phyloP scores from a whole-genome alignment of 495 filamentous ascomycete species.

The Trichoderma orchidacearum region DNA sequence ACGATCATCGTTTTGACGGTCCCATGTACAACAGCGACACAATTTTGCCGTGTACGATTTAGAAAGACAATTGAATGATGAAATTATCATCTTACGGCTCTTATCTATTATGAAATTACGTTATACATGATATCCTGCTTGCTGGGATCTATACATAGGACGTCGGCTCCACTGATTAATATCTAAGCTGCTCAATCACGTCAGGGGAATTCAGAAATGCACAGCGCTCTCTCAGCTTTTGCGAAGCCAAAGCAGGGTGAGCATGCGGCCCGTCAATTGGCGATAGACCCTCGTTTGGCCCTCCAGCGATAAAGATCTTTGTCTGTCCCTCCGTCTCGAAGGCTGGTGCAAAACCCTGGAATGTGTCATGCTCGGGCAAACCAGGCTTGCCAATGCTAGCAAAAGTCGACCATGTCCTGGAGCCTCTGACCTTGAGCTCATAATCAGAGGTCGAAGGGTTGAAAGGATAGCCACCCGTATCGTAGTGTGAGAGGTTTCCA shows the following conservation, averaged over 20 bases:
- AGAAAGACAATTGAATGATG: too few relatives aligned
- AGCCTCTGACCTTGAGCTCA: constrained; percentile 9
- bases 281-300: constrained; percentile 14
- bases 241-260: constrained; percentile 5
- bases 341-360: constrained; percentile 11
- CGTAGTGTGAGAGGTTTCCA: constrained; percentile 16
- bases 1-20: too few relatives aligned
- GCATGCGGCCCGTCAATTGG: constrained; percentile 11
- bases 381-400: constrained; percentile 12
- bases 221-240: constrained; percentile 2
- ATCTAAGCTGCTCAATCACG: background rate
- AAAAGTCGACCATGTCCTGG: constrained; percentile 19
- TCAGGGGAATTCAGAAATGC: background rate
- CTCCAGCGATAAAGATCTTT: constrained; percentile 15
- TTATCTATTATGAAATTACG: too few relatives aligned
- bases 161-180: too few relatives aligned
- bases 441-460: constrained; percentile 12
- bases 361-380: constrained; percentile 9
- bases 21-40: too few relatives aligned
- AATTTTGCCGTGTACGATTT: too few relatives aligned
- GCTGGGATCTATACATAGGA: too few relatives aligned
- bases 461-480: constrained; percentile 7
- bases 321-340: constrained; percentile 3
- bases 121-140: too few relatives aligned
- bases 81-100: too few relatives aligned